Conservation (phyloP, 1,139 yeast species). For the Geotrichum candidum region DNA sequence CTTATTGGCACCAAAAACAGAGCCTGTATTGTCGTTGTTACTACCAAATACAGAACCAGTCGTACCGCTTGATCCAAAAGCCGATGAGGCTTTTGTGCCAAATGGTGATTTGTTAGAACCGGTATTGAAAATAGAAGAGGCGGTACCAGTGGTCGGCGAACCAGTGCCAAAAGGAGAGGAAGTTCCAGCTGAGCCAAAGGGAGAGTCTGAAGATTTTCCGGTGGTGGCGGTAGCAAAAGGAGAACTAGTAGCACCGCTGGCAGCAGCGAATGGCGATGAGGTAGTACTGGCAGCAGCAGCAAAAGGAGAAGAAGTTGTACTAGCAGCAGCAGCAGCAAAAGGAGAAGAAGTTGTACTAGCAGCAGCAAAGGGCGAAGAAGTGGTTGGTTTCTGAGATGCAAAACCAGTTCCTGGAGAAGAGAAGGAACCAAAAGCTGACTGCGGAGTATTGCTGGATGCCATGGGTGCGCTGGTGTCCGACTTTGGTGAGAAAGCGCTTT, state of each 20-base stretch:
- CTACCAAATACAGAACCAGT: slow-evolving; percentile 18
- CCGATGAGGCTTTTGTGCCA: background rate
- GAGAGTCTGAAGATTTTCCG: background rate
- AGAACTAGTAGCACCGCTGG: background rate
- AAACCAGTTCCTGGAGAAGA: background rate
- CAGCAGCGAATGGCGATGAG: background rate
- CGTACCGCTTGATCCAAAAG: background rate
- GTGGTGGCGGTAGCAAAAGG: slow-evolving; percentile 2
- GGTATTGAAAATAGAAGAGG: background rate
- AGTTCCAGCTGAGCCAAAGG: background rate
- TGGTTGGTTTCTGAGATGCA: background rate
- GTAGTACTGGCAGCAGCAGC: slow-evolving; percentile 5
- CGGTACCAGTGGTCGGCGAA: background rate
- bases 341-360: background rate
- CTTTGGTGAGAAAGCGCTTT: background rate
- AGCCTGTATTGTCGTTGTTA: background rate
- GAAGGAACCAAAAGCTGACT: background rate
- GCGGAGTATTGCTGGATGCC: background rate
- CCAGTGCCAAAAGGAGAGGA: background rate
- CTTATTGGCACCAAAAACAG: background rate
- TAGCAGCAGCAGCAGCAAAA: background rate
- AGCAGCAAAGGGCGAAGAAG: background rate
- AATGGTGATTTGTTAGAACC: slow-evolving; percentile 9
- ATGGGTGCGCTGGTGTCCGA: background rate
- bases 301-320: background rate